These are phyloP conservation scores for Scenedesmus sp. DNA, from an alignment of 163 green algal species.

Conservation along the genomic window DNA sequence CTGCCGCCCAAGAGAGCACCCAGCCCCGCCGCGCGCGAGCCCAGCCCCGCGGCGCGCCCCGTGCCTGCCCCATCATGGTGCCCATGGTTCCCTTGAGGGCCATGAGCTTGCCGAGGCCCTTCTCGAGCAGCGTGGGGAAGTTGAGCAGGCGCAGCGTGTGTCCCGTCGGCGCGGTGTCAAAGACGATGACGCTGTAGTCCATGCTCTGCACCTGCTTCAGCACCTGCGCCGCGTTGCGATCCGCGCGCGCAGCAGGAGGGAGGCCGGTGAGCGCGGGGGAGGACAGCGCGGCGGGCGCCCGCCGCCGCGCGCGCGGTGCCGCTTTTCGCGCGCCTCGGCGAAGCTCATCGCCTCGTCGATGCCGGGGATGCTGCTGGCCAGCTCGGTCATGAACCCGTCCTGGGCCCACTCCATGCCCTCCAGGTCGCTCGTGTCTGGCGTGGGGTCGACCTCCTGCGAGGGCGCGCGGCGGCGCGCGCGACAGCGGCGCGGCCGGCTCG, in stretches of 20 bases:
- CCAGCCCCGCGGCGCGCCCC: no score
- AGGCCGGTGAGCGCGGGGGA: no score
- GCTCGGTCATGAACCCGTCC: conserved; percentile 85
- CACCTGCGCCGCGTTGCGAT: no score
- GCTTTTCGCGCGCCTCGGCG: conserved; percentile 96
- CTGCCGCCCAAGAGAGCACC: not conserved
- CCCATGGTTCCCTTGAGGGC: conserved; percentile 83
- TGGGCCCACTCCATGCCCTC: conserved; percentile 73
- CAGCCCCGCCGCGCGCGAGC: no score
- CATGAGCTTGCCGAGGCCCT: conserved; percentile 91
- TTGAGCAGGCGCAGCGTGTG: conserved; percentile 96
- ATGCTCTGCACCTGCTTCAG: conserved; percentile 83
- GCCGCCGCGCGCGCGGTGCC: conserved; percentile 87
- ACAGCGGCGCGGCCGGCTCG: no score
- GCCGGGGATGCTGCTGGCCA: conserved; percentile 92
- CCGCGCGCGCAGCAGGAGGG: no score
- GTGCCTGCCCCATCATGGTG: conserved; percentile 75
- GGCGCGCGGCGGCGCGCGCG: no score
- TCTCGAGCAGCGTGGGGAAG: conserved; percentile 94
- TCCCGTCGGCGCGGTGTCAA: conserved; percentile 97
- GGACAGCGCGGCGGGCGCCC: not conserved
- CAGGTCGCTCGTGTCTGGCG: conserved; percentile 71
- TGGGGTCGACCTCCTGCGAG: conserved; percentile 97
- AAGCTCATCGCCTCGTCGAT: conserved; percentile 99
- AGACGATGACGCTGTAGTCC: conserved; percentile 96